Percentiles rank a stretch among this genome's conserved stretches.
These are phyloP conservation scores for Macrophomina tecta DNA, from an alignment of 2,329 filamentous ascomycete species.

Conservation along the genomic window DNA sequence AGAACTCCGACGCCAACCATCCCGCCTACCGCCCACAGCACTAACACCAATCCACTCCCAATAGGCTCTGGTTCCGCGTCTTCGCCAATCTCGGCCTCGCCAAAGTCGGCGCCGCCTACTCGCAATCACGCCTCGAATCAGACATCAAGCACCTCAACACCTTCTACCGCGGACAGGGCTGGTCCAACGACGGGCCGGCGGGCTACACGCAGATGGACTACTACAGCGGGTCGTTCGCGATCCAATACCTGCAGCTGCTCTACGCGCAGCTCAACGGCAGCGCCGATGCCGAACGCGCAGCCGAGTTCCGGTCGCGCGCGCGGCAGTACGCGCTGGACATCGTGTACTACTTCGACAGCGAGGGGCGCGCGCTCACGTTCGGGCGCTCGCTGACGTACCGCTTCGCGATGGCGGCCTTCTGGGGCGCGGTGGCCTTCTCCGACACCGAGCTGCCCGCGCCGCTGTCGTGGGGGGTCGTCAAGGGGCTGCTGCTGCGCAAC, in stretches of 20 bases:
- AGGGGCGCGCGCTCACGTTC: slow-evolving; percentile 76
- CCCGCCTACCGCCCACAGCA: slow-evolving; percentile 32
- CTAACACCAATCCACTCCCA: slow-evolving; percentile 44
- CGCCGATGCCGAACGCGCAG: slow-evolving; percentile 67
- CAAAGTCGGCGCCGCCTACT: slow-evolving; percentile 75
- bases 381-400: slow-evolving; percentile 79
- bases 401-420: slow-evolving; percentile 87
- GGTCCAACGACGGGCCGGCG: slow-evolving; percentile 82
- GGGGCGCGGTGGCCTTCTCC: slow-evolving; percentile 78
- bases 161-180: slow-evolving; percentile 81
- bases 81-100: slow-evolving; percentile 81
- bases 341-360: slow-evolving; percentile 75
- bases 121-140: slow-evolving; percentile 70
- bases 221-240: slow-evolving; percentile 82
- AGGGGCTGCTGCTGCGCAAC: slow-evolving; percentile 75
- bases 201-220: slow-evolving; percentile 86
- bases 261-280: slow-evolving; percentile 75
- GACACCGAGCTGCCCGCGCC: slow-evolving; percentile 74
- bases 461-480: slow-evolving; percentile 79
- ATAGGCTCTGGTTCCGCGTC: slow-evolving; percentile 75
- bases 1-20: not conserved
- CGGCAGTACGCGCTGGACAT: slow-evolving; percentile 72
- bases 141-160: slow-evolving; percentile 81
- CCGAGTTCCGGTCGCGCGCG: slow-evolving; percentile 73
- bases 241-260: slow-evolving; percentile 78